Evolutionary conservation across 768 basidiomycete genomes (phyloP).

Genomic region (Leucosporidium yakuticum): DNA sequence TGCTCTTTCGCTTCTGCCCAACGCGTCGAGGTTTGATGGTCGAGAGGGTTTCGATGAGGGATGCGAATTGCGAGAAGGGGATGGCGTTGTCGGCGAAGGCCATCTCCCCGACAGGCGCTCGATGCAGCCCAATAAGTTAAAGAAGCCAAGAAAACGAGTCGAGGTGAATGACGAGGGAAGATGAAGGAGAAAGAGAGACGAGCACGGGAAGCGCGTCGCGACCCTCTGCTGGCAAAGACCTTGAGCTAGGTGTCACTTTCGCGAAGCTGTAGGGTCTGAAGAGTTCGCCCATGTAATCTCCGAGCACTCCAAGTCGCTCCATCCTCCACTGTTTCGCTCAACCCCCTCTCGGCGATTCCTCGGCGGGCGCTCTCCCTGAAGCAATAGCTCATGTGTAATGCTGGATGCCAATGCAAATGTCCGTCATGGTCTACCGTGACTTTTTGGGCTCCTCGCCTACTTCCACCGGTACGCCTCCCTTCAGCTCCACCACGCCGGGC

Average conservation of each 20-base stretch:
- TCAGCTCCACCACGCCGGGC: slow-evolving; percentile 4
- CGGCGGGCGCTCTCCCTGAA: no score
- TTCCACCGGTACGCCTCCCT: background rate
- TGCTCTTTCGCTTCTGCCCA: background rate
- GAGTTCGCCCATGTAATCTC: no score
- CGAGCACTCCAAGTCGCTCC: no score
- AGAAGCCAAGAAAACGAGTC: background rate
- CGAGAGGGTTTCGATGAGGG: slow-evolving; percentile 23
- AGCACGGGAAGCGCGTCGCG: background rate
- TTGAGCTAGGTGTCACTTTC: no score
- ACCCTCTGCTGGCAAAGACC: no score
- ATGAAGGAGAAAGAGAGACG: background rate
- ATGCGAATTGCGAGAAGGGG: slow-evolving; percentile 25
- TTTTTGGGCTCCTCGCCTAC: background rate
- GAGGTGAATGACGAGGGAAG: background rate
- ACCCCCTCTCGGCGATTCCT: no score
- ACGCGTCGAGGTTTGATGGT: slow-evolving; percentile 11
- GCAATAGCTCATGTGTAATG: no score
- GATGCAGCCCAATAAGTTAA: background rate
- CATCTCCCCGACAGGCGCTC: background rate
- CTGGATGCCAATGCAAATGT: no score
- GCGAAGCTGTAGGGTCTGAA: no score
- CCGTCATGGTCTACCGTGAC: background rate
- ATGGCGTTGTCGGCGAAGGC: slow-evolving; percentile 15
- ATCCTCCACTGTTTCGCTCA: no score